These are phyloP conservation scores for Patellifolia procumbens DNA, from an alignment of 179 eudicot species.

Conservation along the genomic window DNA sequence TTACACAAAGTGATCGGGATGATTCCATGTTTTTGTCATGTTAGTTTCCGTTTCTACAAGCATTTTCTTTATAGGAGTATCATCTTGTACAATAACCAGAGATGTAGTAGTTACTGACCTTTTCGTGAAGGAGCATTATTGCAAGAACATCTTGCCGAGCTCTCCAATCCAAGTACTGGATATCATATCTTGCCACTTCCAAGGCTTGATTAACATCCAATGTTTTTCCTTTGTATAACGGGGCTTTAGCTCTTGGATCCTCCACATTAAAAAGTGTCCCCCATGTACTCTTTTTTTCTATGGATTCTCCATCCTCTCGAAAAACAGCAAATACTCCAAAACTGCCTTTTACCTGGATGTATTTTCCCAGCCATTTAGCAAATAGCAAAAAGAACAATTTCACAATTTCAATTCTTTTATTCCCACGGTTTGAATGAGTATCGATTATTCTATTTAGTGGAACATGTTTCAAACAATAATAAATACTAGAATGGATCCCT, in stretches of 20 bases:
- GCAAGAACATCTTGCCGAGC: slow-evolving; percentile 92
- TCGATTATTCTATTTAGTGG: neutral
- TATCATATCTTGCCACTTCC: slow-evolving; percentile 81
- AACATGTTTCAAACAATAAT: neutral
- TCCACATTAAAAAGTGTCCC: slow-evolving; percentile 73
- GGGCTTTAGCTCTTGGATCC: slow-evolving; percentile 75
- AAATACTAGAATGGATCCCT: neutral
- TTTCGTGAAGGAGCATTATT: slow-evolving; percentile 88
- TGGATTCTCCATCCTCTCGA: slow-evolving; percentile 63
- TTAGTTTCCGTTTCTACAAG: neutral
- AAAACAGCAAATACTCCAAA: slow-evolving; percentile 66
- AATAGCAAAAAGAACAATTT: slow-evolving; percentile 2
- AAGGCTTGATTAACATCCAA: slow-evolving; percentile 79
- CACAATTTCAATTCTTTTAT: neutral
- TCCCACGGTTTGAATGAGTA: neutral
- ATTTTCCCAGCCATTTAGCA: neutral
- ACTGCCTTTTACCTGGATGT: slow-evolving; percentile 40
- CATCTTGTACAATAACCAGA: neutral
- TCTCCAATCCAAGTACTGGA: slow-evolving; percentile 95
- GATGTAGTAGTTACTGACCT: slow-evolving; percentile 40
- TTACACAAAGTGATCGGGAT: too few relatives aligned
- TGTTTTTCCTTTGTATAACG: slow-evolving; percentile 66
- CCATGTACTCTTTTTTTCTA: slow-evolving; percentile 73
- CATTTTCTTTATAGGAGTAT: neutral
- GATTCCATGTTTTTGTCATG: too few relatives aligned